Evolutionary conservation across 2,329 filamentous ascomycete species (phyloP).

Genomic region (Graphilbum fragrans): DNA sequence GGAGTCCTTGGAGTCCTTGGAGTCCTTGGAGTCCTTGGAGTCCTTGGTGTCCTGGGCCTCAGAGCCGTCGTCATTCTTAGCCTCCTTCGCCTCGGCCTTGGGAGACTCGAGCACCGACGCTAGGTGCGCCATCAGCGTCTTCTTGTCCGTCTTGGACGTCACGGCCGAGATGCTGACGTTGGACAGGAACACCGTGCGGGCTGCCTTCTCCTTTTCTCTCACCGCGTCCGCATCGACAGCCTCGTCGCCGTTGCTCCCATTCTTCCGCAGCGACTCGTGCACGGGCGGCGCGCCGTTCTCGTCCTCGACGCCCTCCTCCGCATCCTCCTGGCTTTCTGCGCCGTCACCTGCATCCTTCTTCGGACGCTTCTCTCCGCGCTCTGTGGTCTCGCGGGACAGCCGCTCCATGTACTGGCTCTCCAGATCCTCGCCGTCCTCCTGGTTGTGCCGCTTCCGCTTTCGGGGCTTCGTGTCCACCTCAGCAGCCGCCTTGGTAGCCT

Average conservation of each 20-base stretch:
- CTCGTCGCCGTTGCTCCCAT: slow-evolving; percentile 7
- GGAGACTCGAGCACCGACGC: slow-evolving; percentile 51
- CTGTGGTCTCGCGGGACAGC: slow-evolving; percentile 34
- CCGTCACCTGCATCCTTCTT: slow-evolving; percentile 17
- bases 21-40: slow-evolving; percentile 61
- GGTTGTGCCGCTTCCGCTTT: slow-evolving; percentile 51
- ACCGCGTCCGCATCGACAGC: slow-evolving; percentile 23
- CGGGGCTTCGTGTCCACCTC: slow-evolving; percentile 16
- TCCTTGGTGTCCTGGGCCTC: slow-evolving; percentile 44
- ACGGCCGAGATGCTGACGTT: slow-evolving; percentile 82
- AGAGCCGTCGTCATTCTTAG: not conserved
- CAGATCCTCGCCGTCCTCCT: slow-evolving; percentile 54
- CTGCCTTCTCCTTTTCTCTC: slow-evolving; percentile 45
- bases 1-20: slow-evolving; percentile 60
- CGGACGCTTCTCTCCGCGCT: slow-evolving; percentile 39
- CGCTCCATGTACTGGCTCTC: slow-evolving; percentile 60
- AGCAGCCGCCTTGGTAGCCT: slow-evolving; percentile 26
- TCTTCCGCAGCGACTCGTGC: slow-evolving; percentile 44
- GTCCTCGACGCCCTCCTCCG: slow-evolving; percentile 12
- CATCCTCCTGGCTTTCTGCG: slow-evolving; percentile 18
- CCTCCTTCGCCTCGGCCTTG: not conserved
- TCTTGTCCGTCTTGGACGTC: slow-evolving; percentile 69
- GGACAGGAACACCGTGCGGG: slow-evolving; percentile 81
- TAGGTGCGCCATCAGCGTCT: slow-evolving; percentile 64
- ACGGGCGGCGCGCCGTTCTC: slow-evolving; percentile 24